phyloP scores from a whole-genome alignment of 2,329 filamentous ascomycete species.

The Penicillium capsulatum region DNA sequence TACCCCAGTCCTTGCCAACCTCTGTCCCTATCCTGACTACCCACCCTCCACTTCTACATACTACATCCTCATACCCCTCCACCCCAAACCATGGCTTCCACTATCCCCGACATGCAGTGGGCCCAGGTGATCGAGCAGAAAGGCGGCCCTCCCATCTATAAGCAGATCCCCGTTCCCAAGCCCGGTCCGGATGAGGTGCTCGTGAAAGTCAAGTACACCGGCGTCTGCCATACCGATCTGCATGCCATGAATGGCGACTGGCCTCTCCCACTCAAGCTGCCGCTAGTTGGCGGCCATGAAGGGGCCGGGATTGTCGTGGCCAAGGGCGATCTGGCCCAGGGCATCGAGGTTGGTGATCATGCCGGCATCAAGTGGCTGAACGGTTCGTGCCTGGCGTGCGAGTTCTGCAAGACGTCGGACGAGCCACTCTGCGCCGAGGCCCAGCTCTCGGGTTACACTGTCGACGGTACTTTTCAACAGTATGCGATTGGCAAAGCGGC shows the following conservation, averaged over 20 bases:
- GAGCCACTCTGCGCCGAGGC: conserved; percentile 78
- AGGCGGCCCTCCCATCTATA: conserved; percentile 59
- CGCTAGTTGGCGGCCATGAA: conserved; percentile 76
- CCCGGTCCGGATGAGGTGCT: conserved; percentile 88
- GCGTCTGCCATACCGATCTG: conserved; percentile 85
- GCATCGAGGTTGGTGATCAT: conserved; percentile 76
- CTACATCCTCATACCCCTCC: neutral
- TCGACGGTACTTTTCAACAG: conserved; percentile 90
- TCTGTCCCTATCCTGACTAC: neutral
- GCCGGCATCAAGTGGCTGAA: conserved; percentile 93
- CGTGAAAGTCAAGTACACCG: conserved; percentile 83
- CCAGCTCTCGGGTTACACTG: conserved; percentile 80
- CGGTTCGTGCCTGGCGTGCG: conserved; percentile 75
- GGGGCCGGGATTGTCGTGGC: conserved; percentile 81
- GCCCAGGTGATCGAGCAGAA: conserved; percentile 83
- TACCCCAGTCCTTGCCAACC: no score
- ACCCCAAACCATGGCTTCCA: conserved; percentile 11
- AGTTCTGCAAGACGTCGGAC: conserved; percentile 74
- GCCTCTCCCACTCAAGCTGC: conserved; percentile 77
- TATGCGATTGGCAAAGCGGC: conserved; percentile 83
- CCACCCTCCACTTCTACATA: neutral
- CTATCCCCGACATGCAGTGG: conserved; percentile 80
- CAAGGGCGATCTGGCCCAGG: conserved; percentile 68
- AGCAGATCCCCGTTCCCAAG: conserved; percentile 68
- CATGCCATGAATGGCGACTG: conserved; percentile 84